Conservation (phyloP, 805 yeast species). For the Cyberlindnera mississippiensis region DNA sequence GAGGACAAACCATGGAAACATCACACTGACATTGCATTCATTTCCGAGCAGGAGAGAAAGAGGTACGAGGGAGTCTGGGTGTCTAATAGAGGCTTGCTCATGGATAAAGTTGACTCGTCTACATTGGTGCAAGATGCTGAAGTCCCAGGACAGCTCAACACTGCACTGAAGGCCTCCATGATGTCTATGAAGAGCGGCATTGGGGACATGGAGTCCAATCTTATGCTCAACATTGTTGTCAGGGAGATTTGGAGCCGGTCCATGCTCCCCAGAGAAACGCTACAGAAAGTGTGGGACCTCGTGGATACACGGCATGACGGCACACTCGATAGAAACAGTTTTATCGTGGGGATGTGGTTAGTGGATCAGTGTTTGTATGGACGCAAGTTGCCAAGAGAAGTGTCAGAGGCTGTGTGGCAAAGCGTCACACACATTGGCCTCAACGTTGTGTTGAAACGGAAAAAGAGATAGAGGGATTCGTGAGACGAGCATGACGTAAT, state of each 20-base stretch:
- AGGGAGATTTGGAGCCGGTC: constrained; percentile 80
- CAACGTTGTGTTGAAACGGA: constrained; percentile 26
- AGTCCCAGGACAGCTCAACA: constrained; percentile 23
- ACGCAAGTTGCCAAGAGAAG: constrained; percentile 71
- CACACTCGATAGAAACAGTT: constrained; percentile 71
- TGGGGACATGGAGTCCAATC: constrained; percentile 21
- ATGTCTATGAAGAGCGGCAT: constrained; percentile 26
- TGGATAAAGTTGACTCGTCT: constrained; percentile 31
- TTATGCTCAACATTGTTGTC: constrained; percentile 49
- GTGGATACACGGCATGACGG: constrained; percentile 71
- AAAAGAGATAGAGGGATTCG: constrained; percentile 9
- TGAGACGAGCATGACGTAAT: too few species aligned
- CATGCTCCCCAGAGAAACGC: constrained; percentile 56
- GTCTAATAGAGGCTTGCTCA: constrained; percentile 69
- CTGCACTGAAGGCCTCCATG: constrained; percentile 27
- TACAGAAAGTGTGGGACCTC: constrained; percentile 64
- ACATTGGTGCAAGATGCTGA: constrained; percentile 15
- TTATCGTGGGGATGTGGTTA: constrained; percentile 96
- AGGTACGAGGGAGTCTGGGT: constrained; percentile 95
- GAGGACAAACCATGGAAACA: constrained; percentile 94
- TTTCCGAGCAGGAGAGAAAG: constrained; percentile 68
- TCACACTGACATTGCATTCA: constrained; percentile 54
- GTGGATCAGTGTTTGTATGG: constrained; percentile 96
- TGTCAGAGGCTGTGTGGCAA: constrained; percentile 73
- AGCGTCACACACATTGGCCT: constrained; percentile 57